These are phyloP conservation scores for Amanita pallidorosea DNA, from an alignment of 768 basidiomycete genomes.

Conservation along the genomic window DNA sequence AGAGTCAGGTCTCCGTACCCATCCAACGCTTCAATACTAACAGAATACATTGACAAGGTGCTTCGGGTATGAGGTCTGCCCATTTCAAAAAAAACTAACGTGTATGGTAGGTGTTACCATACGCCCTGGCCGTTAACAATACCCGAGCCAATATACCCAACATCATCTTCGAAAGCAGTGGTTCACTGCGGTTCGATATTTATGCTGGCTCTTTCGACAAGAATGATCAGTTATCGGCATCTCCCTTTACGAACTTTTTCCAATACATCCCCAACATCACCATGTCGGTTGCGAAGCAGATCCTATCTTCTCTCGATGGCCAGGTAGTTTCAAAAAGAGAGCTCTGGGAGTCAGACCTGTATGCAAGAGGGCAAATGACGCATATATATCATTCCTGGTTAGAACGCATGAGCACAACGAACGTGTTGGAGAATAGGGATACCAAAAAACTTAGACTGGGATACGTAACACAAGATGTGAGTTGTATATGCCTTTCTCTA, in stretches of 20 bases:
- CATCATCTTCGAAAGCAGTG: slow-evolving; percentile 57
- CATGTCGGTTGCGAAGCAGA: slow-evolving; percentile 36
- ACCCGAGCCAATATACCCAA: slow-evolving; percentile 47
- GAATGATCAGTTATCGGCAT: slow-evolving; percentile 71
- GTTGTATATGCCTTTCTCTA: slow-evolving; percentile 11
- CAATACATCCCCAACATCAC: slow-evolving; percentile 48
- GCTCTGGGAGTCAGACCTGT: slow-evolving; percentile 28
- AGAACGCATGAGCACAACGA: slow-evolving; percentile 37
- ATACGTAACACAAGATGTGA: slow-evolving; percentile 64
- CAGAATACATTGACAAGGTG: slow-evolving; percentile 42
- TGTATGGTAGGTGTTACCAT: slow-evolving; percentile 35
- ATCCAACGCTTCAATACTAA: slow-evolving; percentile 47
- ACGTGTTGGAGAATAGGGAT: slow-evolving; percentile 27
- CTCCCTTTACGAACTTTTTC: slow-evolving; percentile 60
- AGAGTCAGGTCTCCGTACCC: slow-evolving; percentile 46
- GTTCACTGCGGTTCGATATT: slow-evolving; percentile 55
- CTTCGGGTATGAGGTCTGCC: slow-evolving; percentile 5
- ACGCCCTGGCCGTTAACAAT: slow-evolving; percentile 52
- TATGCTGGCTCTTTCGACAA: slow-evolving; percentile 63
- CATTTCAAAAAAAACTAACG: background rate
- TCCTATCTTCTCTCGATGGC: slow-evolving; percentile 43
- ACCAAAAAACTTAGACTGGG: slow-evolving; percentile 52
- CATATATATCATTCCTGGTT: slow-evolving; percentile 45
- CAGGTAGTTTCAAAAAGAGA: slow-evolving; percentile 16
- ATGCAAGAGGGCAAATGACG: slow-evolving; percentile 40